A percentile compares a stretch with the other conserved stretches of the same genome.
phyloP scores from a whole-genome alignment of 2,329 filamentous ascomycete genomes.

The Cladosporium austrohemisphaericum region DNA sequence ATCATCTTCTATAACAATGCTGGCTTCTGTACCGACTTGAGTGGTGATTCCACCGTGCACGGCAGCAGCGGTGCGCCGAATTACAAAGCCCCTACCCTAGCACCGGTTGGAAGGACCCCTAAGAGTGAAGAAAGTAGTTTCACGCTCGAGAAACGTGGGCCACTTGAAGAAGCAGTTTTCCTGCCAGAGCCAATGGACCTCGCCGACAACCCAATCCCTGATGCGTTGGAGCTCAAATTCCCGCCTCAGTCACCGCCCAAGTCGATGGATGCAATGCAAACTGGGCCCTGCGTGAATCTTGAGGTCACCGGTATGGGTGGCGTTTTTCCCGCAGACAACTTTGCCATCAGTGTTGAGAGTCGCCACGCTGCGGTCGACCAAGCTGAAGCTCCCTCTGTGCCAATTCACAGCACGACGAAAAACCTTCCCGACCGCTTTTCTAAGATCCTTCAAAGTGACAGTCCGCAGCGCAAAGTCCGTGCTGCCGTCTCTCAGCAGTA shows the following conservation, averaged over 20 bases:
- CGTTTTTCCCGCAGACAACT: constrained; percentile 56
- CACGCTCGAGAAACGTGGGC: constrained; percentile 31
- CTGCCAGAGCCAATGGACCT: constrained; percentile 36
- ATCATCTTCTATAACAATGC: constrained; percentile 82
- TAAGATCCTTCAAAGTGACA: constrained; percentile 29
- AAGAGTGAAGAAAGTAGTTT: neutral
- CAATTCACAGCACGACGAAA: constrained; percentile 16
- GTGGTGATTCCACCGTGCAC: constrained; percentile 52
- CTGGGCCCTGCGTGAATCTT: constrained; percentile 35
- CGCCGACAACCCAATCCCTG: constrained; percentile 35
- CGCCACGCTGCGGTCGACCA: constrained; percentile 25
- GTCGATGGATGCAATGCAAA: neutral
- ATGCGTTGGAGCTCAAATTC: constrained; percentile 35
- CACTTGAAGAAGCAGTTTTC: constrained; percentile 24
- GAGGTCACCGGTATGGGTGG: constrained; percentile 56
- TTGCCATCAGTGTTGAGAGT: constrained; percentile 49
- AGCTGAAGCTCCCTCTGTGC: constrained; percentile 4
- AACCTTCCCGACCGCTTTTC: constrained; percentile 30
- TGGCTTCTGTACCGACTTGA: constrained; percentile 76
- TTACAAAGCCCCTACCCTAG: neutral
- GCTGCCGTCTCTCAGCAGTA: constrained; percentile 61
- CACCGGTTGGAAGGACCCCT: constrained; percentile 10
- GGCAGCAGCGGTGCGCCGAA: neutral
- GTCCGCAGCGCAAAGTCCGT: constrained; percentile 14
- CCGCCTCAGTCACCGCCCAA: constrained; percentile 31